phyloP scores from a whole-genome alignment of 257 asterid species.

The Fraxinus americana region DNA sequence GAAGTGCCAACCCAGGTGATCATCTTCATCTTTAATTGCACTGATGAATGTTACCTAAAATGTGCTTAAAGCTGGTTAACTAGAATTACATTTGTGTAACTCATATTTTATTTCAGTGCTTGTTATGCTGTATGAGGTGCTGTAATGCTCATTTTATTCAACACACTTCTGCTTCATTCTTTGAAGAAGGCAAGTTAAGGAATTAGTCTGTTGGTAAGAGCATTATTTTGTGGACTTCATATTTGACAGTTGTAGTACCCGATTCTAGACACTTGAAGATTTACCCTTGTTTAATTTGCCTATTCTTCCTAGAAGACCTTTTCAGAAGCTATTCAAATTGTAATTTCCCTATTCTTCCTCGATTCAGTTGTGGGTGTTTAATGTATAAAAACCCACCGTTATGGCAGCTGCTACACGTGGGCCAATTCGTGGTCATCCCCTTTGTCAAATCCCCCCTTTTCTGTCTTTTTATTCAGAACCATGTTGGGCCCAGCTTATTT shows the following conservation, averaged over 20 bases:
- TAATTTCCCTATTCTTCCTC: neutral
- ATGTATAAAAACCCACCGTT: neutral
- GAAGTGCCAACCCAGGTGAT: conserved; percentile 16
- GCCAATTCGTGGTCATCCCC: neutral
- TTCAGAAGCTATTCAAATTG: neutral
- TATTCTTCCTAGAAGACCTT: conserved; percentile 1
- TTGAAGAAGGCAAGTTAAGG: neutral
- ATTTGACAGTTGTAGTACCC: neutral
- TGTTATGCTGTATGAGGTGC: neutral
- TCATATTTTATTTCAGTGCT: neutral
- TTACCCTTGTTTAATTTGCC: neutral
- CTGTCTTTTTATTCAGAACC: neutral
- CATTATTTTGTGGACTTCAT: neutral
- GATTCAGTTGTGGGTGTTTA: neutral
- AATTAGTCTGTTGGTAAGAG: neutral
- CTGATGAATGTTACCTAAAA: neutral
- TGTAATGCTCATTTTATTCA: conserved; percentile 3
- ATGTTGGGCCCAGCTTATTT: neutral
- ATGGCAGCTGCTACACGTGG: conserved; percentile 3
- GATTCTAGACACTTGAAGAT: neutral
- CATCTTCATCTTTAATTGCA: neutral
- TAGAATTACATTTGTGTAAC: neutral
- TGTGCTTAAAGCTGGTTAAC: conserved; percentile 1
- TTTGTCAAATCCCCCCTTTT: neutral
- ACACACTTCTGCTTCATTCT: neutral